Conservation (phyloP, 768 basidiomycete species). For the Lactifluus echinatus region DNA sequence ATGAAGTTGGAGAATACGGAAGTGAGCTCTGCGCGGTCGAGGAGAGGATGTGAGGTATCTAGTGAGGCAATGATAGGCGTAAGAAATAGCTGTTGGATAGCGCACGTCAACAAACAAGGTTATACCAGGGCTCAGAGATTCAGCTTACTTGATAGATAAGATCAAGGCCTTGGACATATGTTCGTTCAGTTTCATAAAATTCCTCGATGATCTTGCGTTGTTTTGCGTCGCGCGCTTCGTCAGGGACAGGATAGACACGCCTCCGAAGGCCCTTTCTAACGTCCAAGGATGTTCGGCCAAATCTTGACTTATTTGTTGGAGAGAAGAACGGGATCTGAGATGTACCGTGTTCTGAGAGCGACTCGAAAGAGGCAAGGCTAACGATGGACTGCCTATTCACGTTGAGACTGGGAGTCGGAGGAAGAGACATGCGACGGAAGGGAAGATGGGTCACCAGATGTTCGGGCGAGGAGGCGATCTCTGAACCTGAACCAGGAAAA, state of each 20-base stretch:
- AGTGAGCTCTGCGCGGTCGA: slow-evolving; percentile 59
- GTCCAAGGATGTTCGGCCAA: slow-evolving; percentile 33
- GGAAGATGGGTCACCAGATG: slow-evolving; percentile 46
- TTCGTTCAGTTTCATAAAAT: slow-evolving; percentile 72
- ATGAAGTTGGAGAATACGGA: slow-evolving; percentile 82
- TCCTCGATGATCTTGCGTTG: slow-evolving; percentile 67
- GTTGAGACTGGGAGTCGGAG: slow-evolving; percentile 31
- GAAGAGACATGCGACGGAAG: slow-evolving; percentile 39
- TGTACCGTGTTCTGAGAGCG: slow-evolving; percentile 46
- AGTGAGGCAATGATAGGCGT: slow-evolving; percentile 70
- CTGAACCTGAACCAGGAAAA: slow-evolving; percentile 20
- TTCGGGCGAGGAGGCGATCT: slow-evolving; percentile 22
- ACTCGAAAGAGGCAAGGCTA: slow-evolving; percentile 68
- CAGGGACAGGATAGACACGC: slow-evolving; percentile 32
- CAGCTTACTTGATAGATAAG: slow-evolving; percentile 66
- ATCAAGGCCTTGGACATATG: slow-evolving; percentile 75
- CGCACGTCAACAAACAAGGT: background rate
- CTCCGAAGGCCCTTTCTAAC: slow-evolving; percentile 33
- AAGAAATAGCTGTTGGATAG: slow-evolving; percentile 60
- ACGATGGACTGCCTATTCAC: slow-evolving; percentile 55
- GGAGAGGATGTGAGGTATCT: slow-evolving; percentile 57
- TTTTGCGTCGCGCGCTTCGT: slow-evolving; percentile 46
- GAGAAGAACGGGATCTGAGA: slow-evolving; percentile 24
- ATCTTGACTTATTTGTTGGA: slow-evolving; percentile 24
- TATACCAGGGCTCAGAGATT: background rate